phyloP scores from a whole-genome alignment of 345 rosid genomes.

The Camelina laxa region DNA sequence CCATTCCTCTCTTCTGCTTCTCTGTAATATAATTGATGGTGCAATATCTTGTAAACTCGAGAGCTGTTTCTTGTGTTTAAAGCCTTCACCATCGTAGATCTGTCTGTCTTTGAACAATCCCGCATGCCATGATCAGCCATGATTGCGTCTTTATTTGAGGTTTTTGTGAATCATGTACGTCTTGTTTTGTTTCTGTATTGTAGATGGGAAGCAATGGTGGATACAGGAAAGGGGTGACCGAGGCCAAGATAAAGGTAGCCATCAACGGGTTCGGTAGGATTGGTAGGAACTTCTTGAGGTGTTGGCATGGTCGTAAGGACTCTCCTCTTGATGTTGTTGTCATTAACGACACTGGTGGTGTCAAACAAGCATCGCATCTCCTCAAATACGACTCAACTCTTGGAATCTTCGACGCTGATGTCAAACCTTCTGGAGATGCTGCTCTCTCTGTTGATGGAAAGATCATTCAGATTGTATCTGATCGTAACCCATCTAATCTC shows the following conservation, averaged over 20 bases:
- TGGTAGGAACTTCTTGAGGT: constrained; percentile 95
- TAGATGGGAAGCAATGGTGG: constrained; percentile 68
- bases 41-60: constrained; percentile 14
- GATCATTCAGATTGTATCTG: constrained; percentile 85
- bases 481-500: constrained; percentile 76
- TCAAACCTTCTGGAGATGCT: constrained; percentile 75
- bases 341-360: constrained; percentile 89
- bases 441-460: constrained; percentile 98
- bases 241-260: constrained; percentile 91
- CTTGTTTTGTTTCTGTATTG: constrained; percentile 31
- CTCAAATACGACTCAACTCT: constrained; percentile 97
- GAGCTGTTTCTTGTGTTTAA: constrained; percentile 13
- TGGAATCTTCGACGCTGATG: constrained; percentile 92
- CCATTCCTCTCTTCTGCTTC: constrained; percentile 12
- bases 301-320: constrained; percentile 97
- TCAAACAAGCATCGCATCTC: constrained; percentile 96
- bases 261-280: constrained; percentile 98
- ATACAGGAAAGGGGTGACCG: constrained; percentile 76
- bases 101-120: constrained; percentile 7
- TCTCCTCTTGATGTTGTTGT: constrained; percentile 93
- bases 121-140: constrained; percentile 38
- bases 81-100: constrained; percentile 22
- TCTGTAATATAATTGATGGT: constrained; percentile 17
- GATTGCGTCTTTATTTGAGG: neutral
- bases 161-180: constrained; percentile 19